Evolutionary conservation across 225 moss, liverwort and hornwort genomes (phyloP).

Genomic region (Ulota crispa): DNA sequence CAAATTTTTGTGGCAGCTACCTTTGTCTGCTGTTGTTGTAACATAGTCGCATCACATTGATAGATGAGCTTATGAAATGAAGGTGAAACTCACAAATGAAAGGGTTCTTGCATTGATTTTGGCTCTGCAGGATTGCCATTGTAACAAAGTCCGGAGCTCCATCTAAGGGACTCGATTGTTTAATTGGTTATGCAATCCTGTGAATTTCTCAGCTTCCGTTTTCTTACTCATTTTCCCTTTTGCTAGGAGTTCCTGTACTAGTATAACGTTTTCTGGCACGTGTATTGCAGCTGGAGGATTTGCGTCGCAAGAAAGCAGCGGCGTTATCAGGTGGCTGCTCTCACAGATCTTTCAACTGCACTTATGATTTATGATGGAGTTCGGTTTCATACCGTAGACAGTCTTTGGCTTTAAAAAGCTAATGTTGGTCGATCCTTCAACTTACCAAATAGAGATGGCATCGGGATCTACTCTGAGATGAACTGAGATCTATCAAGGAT

Average conservation of each 20-base stretch:
- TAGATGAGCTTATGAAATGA: not conserved
- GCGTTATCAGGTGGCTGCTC: conserved; percentile 43
- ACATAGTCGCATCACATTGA: not conserved
- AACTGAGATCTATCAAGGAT: not conserved
- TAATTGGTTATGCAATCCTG: not conserved
- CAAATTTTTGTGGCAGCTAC: not conserved
- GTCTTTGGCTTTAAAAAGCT: not conserved
- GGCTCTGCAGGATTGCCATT: not conserved
- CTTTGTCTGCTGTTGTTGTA: not conserved
- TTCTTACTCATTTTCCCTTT: not conserved
- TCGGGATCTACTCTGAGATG: conserved; percentile 21
- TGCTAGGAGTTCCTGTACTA: not conserved
- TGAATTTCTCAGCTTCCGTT: not conserved
- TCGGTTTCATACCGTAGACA: not conserved
- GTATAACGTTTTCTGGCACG: conserved; percentile 9
- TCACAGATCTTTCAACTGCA: not conserved
- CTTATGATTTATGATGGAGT: not conserved
- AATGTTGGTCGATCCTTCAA: not conserved
- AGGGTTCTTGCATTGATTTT: not conserved
- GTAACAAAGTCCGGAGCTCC: not conserved
- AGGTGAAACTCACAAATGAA: not conserved
- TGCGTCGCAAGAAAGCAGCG: conserved; percentile 67
- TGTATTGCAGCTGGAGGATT: conserved; percentile 53
- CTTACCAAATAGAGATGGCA: not conserved
- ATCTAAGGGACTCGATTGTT: not conserved